phyloP scores from a whole-genome alignment of 2,329 filamentous ascomycete genomes.

The Venturiaceae sp. region DNA sequence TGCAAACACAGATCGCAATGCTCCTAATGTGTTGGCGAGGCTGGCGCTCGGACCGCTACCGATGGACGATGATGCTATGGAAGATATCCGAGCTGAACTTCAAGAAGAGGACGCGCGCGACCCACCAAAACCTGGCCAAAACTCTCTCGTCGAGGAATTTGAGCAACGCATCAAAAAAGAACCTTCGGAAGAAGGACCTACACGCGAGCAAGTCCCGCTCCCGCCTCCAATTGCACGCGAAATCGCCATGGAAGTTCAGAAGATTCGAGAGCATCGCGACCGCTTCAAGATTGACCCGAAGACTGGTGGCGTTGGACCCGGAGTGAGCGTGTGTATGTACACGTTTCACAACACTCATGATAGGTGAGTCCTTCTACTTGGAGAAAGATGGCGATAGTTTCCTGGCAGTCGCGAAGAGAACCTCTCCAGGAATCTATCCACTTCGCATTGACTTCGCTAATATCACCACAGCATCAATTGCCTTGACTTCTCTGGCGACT shows the following conservation, averaged over 20 bases:
- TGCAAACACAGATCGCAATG: constrained; percentile 48
- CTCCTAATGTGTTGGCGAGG: constrained; percentile 46
- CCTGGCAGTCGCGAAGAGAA: not conserved
- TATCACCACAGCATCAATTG: constrained; percentile 60
- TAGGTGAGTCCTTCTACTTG: constrained; percentile 46
- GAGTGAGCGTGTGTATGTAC: constrained; percentile 89
- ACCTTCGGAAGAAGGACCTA: constrained; percentile 75
- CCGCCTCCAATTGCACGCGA: constrained; percentile 83
- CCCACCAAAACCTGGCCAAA: constrained; percentile 59
- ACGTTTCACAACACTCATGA: constrained; percentile 97
- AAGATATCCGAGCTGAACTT: constrained; percentile 79
- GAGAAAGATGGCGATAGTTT: not conserved
- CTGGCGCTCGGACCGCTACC: constrained; percentile 74
- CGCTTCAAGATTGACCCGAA: constrained; percentile 79
- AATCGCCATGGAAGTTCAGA: constrained; percentile 88
- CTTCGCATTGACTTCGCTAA: constrained; percentile 12
- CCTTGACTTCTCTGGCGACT: constrained; percentile 90
- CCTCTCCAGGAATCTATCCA: no score
- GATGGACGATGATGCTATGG: constrained; percentile 71
- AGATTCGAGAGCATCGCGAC: constrained; percentile 85
- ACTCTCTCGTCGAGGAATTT: constrained; percentile 76
- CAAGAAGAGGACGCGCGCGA: constrained; percentile 74
- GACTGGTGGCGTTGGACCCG: constrained; percentile 73
- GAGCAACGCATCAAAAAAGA: constrained; percentile 83
- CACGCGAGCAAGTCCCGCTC: constrained; percentile 68